phyloP scores from a whole-genome alignment of 2,329 filamentous ascomycete genomes.

The Verruconis gallopava region DNA sequence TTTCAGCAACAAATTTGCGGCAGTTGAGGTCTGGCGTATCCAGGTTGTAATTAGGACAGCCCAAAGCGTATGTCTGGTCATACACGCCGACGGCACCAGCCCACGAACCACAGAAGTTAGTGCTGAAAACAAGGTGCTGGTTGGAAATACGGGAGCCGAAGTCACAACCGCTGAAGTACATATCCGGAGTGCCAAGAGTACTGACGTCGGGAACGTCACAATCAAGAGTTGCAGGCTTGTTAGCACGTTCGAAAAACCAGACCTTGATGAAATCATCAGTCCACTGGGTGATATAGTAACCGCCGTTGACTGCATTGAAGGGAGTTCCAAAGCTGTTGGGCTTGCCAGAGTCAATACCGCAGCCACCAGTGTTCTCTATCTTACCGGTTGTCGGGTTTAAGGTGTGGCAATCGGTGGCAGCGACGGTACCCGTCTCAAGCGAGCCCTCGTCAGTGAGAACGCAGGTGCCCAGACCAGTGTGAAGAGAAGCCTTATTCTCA shows the following conservation, averaged over 20 bases:
- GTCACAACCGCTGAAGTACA: constrained; percentile 44
- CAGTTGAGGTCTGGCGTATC: constrained; percentile 17
- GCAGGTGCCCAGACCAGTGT: constrained; percentile 12
- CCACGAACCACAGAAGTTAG: constrained; percentile 27
- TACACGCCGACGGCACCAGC: constrained; percentile 21
- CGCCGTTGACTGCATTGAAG: constrained; percentile 14
- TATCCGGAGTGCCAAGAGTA: constrained; percentile 47
- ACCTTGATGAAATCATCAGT: constrained; percentile 15
- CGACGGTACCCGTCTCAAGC: constrained; percentile 11
- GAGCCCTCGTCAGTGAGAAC: constrained; percentile 13
- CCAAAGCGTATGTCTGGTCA: constrained; percentile 8
- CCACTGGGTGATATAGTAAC: constrained; percentile 24
- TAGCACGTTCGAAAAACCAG: constrained; percentile 16
- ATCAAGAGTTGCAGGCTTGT: constrained; percentile 29
- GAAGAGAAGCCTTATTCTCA: constrained; percentile 15
- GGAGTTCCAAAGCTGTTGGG: constrained; percentile 14
- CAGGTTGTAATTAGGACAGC: neutral
- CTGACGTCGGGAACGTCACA: constrained; percentile 42
- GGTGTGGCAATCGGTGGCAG: constrained; percentile 14
- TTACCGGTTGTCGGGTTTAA: neutral
- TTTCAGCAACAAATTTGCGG: constrained; percentile 20
- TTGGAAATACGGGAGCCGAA: constrained; percentile 25
- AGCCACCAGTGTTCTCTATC: constrained; percentile 5
- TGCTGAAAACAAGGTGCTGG: constrained; percentile 27
- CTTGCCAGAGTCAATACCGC: constrained; percentile 11